A percentile compares a stretch with the other conserved stretches of the same genome.
These are phyloP conservation scores for Novymonas esmeraldas DNA, from an alignment of 208 protist species.

Conservation along the genomic window DNA sequence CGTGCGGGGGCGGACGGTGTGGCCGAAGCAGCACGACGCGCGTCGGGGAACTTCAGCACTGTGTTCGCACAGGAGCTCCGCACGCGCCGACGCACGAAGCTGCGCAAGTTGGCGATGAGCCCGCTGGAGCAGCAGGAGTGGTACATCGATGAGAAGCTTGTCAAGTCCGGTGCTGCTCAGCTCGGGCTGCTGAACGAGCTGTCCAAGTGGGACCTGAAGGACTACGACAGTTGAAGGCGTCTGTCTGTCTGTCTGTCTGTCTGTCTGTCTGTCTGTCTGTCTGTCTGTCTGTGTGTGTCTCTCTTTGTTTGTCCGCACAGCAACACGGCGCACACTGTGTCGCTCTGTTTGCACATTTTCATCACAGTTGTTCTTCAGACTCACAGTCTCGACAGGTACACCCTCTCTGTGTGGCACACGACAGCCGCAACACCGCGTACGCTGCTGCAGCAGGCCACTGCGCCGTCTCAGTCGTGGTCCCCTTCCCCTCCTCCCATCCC, in stretches of 20 bases:
- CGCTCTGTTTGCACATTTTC: too few relatives aligned
- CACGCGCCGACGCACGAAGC: constrained; percentile 39
- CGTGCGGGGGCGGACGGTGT: not conserved
- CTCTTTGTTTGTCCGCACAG: too few relatives aligned
- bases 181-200: constrained; percentile 85
- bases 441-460: too few relatives aligned
- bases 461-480: too few relatives aligned
- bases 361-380: too few relatives aligned
- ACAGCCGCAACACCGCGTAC: too few relatives aligned
- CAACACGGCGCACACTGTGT: too few relatives aligned
- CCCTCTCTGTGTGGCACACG: too few relatives aligned
- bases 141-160: constrained; percentile 86
- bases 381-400: too few relatives aligned
- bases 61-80: constrained; percentile 75
- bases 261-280: not conserved
- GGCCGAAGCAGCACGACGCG: constrained; percentile 15
- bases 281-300: not conserved
- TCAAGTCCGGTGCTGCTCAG: constrained; percentile 71
- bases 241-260: not conserved
- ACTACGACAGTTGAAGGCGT: constrained; percentile 59
- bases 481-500: not conserved
- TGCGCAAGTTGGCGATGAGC: constrained; percentile 73
- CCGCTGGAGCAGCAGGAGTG: constrained; percentile 78
- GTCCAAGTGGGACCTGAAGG: constrained; percentile 69
- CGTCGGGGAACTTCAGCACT: constrained; percentile 37